Evolutionary conservation across 306 rosid genomes (phyloP).

Genomic region (Begonia fuchsioides): DNA sequence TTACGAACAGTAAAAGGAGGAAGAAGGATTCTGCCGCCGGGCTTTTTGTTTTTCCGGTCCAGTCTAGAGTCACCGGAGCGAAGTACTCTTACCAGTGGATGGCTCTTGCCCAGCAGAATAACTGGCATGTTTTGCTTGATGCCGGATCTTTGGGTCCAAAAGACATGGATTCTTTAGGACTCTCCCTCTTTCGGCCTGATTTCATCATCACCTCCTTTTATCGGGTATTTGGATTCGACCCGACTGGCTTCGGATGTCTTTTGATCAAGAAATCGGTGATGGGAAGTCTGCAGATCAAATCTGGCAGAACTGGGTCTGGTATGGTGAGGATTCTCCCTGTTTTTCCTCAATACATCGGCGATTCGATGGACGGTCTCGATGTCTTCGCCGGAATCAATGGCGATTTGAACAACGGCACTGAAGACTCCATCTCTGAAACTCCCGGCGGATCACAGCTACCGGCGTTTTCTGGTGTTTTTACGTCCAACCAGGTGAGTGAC

Average conservation of each 20-base stretch:
- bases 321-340: slow-evolving; percentile 89
- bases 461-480: slow-evolving; percentile 88
- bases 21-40: slow-evolving; percentile 94
- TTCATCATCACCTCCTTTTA: slow-evolving; percentile 85
- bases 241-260: slow-evolving; percentile 93
- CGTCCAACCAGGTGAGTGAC: slow-evolving; percentile 78
- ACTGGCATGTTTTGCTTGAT: slow-evolving; percentile 94
- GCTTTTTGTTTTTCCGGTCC: slow-evolving; percentile 93
- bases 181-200: slow-evolving; percentile 89
- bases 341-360: slow-evolving; percentile 71
- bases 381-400: slow-evolving; percentile 48
- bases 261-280: slow-evolving; percentile 89
- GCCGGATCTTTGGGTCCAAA: slow-evolving; percentile 99
- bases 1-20: slow-evolving; percentile 67
- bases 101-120: slow-evolving; percentile 97
- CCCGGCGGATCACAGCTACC: slow-evolving; percentile 56
- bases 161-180: slow-evolving; percentile 97
- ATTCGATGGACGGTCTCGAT: slow-evolving; percentile 76
- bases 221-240: slow-evolving; percentile 84
- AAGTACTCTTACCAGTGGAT: slow-evolving; percentile 99
- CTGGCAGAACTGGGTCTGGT: slow-evolving; percentile 83
- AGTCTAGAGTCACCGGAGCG: slow-evolving; percentile 93
- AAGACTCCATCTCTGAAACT: slow-evolving; percentile 18
- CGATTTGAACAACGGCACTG: slow-evolving; percentile 23
- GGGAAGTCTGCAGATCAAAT: slow-evolving; percentile 73